Conservation (phyloP, 306 rosid genomes). For the Sicyos edulis region DNA sequence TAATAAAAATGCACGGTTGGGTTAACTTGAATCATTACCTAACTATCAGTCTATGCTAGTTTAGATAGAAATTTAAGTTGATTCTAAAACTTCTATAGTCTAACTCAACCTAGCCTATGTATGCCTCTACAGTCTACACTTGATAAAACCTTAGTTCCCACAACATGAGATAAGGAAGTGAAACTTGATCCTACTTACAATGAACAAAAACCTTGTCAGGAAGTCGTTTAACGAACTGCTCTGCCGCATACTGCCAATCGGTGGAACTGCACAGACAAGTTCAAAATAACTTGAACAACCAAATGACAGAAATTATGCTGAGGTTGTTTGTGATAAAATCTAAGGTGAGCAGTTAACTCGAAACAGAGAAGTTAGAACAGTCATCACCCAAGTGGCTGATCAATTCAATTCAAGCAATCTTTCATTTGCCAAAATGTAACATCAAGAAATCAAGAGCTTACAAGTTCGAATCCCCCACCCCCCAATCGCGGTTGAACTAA, state of each 20-base stretch:
- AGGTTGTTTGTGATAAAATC: too few relatives aligned
- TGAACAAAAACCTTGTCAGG: constrained; percentile 84
- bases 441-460: too few relatives aligned
- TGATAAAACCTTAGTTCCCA: background rate
- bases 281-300: constrained; percentile 18
- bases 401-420: constrained; percentile 10
- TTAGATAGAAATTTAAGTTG: background rate
- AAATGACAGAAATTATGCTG: background rate
- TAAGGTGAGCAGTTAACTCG: background rate
- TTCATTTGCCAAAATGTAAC: background rate
- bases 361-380: background rate
- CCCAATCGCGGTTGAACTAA: too few relatives aligned
- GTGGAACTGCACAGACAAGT: constrained; percentile 49
- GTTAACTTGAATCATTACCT: background rate
- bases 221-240: constrained; percentile 62
- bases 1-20: background rate
- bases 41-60: background rate
- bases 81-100: background rate
- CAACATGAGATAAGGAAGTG: constrained; percentile 5
- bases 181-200: constrained; percentile 44
- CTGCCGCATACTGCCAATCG: constrained; percentile 92
- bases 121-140: background rate
- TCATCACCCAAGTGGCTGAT: background rate
- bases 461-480: too few relatives aligned
- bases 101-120: background rate